phyloP scores from a whole-genome alignment of 257 asterid genomes.

The Solanum pennellii region DNA sequence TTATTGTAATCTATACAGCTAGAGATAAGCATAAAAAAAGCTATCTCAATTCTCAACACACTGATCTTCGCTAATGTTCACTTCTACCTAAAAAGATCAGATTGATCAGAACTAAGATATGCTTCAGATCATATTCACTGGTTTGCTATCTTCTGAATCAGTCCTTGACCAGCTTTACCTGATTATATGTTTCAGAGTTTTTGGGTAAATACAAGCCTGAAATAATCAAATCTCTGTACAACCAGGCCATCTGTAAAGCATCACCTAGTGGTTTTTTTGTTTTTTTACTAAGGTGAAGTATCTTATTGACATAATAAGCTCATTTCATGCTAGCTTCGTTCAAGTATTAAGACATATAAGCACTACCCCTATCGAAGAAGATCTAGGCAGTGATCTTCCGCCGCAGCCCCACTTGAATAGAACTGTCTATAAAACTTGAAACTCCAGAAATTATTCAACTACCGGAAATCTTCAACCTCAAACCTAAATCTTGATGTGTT shows the following conservation, averaged over 20 bases:
- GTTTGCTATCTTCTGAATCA: not conserved
- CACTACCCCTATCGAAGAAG: not conserved
- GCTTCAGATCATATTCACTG: not conserved
- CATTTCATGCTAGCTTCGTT: not conserved
- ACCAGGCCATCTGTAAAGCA: not conserved
- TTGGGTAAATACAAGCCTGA: not conserved
- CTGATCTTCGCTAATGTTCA: not conserved
- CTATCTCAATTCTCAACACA: not conserved
- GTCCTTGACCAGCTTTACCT: not conserved
- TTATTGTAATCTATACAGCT: not conserved
- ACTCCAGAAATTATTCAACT: not conserved
- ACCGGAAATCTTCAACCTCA: not conserved
- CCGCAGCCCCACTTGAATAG: not conserved
- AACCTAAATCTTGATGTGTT: not conserved
- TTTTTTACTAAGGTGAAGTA: not conserved
- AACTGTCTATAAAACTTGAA: not conserved
- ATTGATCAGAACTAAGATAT: not conserved
- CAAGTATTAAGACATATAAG: not conserved
- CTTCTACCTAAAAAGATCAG: not conserved
- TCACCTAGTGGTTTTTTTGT: not conserved
- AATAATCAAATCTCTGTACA: not conserved
- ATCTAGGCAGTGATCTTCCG: not conserved
- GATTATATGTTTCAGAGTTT: not conserved
- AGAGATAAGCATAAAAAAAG: not conserved
- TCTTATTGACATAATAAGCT: not conserved